Conservation (phyloP, 805 yeast species). For the Barnettozyma pratensis region DNA sequence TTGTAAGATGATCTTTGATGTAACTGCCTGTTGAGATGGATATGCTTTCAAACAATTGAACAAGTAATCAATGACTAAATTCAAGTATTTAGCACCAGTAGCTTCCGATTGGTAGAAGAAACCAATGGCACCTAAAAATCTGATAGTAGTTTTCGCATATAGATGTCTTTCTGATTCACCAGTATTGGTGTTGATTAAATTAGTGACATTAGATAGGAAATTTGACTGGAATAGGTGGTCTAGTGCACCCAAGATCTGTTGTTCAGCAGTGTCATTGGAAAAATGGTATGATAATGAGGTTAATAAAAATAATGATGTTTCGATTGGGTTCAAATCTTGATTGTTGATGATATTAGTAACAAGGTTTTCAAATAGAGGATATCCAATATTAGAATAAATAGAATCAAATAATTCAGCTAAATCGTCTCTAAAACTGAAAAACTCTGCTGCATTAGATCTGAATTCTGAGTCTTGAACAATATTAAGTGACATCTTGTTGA, state of each 20-base stretch:
- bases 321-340: slow-evolving; percentile 38
- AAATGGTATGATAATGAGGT: slow-evolving; percentile 52
- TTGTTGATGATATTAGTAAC: slow-evolving; percentile 29
- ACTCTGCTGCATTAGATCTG: slow-evolving; percentile 39
- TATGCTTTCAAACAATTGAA: slow-evolving; percentile 34
- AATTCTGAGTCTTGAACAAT: slow-evolving; percentile 33
- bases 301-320: slow-evolving; percentile 56
- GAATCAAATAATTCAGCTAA: slow-evolving; percentile 74
- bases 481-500: slow-evolving; percentile 56
- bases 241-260: slow-evolving; percentile 19
- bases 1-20: slow-evolving; percentile 53
- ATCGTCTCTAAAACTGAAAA: slow-evolving; percentile 63
- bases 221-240: slow-evolving; percentile 26
- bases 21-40: slow-evolving; percentile 29
- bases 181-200: slow-evolving; percentile 7
- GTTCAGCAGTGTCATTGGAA: slow-evolving; percentile 24
- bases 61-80: slow-evolving; percentile 49
- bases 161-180: slow-evolving; percentile 14
- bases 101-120: slow-evolving; percentile 55
- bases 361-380: slow-evolving; percentile 42
- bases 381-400: slow-evolving; percentile 60
- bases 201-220: slow-evolving; percentile 21
- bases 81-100: slow-evolving; percentile 40
- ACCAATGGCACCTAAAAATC: slow-evolving; percentile 53
- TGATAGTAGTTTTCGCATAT: slow-evolving; percentile 46